Evolutionary conservation across 495 filamentous ascomycete genomes (phyloP), one percentile per base, ranked within the genome.

Genomic region (Platismatia glauca): DNA sequence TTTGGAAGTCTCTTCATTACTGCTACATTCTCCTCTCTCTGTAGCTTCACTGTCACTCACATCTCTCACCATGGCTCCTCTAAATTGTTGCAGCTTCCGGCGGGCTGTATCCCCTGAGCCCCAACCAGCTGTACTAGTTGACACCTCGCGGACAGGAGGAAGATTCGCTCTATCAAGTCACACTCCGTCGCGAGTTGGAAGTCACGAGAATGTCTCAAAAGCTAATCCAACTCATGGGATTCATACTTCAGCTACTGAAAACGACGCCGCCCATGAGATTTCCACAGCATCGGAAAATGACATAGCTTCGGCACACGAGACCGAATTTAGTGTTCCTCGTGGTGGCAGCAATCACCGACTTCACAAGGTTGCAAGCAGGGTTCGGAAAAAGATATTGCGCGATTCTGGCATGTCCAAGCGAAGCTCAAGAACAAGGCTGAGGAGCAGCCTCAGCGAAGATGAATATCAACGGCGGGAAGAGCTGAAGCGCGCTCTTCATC

Each of bases 151-250:
- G 27, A 46, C 44, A 53, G 55, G 61, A 27, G 24, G 58, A 27
- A 60, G 65, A 34, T 67, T 67, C 52, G 52, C 64, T 20, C 29
- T 66, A 18, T 66, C 64, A 1, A 66, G 61, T 27, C 41, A 57
- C 33, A 44, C 61, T 24, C 44, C 55, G 27, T 57, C 61, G 35
- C 55, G 12, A 41, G 22, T 43, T 37, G 55, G 34, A 43, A 41
- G 55, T 58, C 13, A 27, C 13, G 13, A 41, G 7, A 20, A 39
- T 53, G 44, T 53, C 20, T 39, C 37, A 41, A 48, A 59, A 15
- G 27, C 39, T 22, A 44, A 46, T 12, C 44, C 62, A 13, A 44
- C 44, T 27, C 58, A 27, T 5, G 39, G 57, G 18, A 38, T 50
- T 1, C 48, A 56, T 48, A 27, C 63, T 57, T 60, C 58, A 37